Conservation (phyloP, 139 green algal species). For the Diplosphaera chodatii region DNA sequence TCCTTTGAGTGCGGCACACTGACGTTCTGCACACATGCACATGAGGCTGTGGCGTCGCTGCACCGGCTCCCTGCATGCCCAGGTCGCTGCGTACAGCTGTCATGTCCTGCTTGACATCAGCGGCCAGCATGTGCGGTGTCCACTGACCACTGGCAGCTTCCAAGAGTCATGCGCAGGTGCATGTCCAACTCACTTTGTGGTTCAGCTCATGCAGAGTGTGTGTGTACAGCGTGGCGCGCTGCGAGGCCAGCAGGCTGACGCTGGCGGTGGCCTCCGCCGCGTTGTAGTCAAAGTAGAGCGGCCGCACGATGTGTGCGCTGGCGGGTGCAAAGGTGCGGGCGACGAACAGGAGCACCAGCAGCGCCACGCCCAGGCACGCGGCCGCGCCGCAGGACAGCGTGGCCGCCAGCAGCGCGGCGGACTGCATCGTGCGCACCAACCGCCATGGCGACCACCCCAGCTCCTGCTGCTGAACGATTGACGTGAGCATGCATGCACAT, state of each 20-base stretch:
- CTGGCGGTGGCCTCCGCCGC: neutral
- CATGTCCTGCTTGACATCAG: too few species aligned
- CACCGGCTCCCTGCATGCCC: too few species aligned
- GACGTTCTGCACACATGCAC: neutral
- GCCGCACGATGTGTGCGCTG: neutral
- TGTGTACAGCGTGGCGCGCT: neutral
- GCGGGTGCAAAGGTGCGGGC: neutral
- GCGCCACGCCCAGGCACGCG: neutral
- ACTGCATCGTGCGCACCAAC: neutral
- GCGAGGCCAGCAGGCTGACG: neutral
- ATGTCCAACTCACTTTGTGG: neutral
- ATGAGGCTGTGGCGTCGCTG: too few species aligned
- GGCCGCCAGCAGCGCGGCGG: neutral
- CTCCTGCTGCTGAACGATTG: neutral
- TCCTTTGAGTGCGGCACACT: neutral
- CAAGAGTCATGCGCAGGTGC: too few species aligned
- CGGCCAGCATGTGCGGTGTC: too few species aligned
- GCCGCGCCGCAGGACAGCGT: neutral
- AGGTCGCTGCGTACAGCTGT: too few species aligned
- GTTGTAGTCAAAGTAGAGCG: neutral
- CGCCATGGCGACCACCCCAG: neutral
- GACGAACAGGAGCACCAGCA: neutral
- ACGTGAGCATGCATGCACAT: too few species aligned
- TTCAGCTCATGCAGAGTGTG: neutral
- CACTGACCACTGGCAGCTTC: too few species aligned